Evolutionary conservation across 2,329 filamentous ascomycete species (phyloP).

Genomic region (Botrytis medusae): DNA sequence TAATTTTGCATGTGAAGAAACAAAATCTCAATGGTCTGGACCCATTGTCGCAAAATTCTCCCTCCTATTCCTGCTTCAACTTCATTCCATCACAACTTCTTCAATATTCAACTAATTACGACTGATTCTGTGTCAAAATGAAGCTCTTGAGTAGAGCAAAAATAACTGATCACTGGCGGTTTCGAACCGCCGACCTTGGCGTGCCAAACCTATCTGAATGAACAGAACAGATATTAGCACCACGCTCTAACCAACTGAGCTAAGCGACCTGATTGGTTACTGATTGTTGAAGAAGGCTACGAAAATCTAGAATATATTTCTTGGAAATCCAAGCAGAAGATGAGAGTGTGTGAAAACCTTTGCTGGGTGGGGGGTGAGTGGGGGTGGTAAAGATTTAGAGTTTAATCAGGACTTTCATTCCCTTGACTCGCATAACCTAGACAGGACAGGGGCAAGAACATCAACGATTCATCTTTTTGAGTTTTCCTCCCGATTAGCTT

Average conservation of each 20-base stretch:
- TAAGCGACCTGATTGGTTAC: not conserved
- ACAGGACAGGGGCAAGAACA: not conserved
- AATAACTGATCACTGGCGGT: too few species aligned
- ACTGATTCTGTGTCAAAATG: not conserved
- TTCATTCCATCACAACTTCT: conserved; percentile 2
- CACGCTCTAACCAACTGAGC: too few species aligned
- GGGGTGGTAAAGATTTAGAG: not conserved
- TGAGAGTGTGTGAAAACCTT: not conserved
- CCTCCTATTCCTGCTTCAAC: not conserved
- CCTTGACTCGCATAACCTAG: not conserved
- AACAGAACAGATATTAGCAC: too few species aligned
- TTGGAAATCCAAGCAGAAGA: not conserved
- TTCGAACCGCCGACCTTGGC: too few species aligned
- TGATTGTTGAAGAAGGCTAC: accelerated
- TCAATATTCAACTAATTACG: not conserved
- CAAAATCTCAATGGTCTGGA: not conserved
- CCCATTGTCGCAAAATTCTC: not conserved
- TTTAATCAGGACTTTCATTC: not conserved
- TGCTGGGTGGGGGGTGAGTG: not conserved
- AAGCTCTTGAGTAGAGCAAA: not conserved
- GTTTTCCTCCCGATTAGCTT: not conserved
- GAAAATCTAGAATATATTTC: accelerated
- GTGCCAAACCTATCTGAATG: too few species aligned
- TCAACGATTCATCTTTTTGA: not conserved
- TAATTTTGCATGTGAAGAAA: not conserved